phyloP scores from a whole-genome alignment of 2,329 filamentous ascomycete species.

The Xylariaceae sp. region DNA sequence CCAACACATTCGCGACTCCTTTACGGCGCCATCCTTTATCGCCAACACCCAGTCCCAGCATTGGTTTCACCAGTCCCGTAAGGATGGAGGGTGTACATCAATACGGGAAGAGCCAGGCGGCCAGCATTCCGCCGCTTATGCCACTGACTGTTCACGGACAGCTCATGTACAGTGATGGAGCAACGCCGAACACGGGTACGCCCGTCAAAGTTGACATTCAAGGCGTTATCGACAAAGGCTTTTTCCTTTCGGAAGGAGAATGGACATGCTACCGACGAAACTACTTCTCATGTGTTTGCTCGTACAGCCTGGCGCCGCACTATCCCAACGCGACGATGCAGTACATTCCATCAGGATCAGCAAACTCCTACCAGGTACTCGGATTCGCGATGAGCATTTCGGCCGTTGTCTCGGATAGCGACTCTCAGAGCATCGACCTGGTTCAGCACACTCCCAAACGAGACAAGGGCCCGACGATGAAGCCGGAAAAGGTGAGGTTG shows the following conservation, averaged over 20 bases:
- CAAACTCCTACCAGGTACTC: conserved; percentile 59
- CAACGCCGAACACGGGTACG: conserved; percentile 26
- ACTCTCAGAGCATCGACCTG: conserved; percentile 72
- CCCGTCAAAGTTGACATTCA: conserved; percentile 67
- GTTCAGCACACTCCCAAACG: conserved; percentile 89
- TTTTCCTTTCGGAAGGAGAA: conserved; percentile 73
- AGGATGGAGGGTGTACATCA: conserved; percentile 46
- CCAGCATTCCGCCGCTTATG: conserved; percentile 49
- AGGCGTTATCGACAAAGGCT: conserved; percentile 82
- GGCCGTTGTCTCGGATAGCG: conserved; percentile 71
- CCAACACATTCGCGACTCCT: conserved; percentile 45
- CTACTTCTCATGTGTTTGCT: conserved; percentile 82
- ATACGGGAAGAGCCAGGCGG: conserved; percentile 38
- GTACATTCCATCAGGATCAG: conserved; percentile 46
- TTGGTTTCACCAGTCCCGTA: conserved; percentile 40
- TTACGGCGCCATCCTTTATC: conserved; percentile 50
- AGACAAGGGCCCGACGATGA: conserved; percentile 77
- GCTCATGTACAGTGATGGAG: conserved; percentile 54
- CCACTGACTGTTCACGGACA: conserved; percentile 49
- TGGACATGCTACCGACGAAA: conserved; percentile 93
- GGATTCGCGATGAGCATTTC: conserved; percentile 81
- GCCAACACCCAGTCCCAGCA: conserved; percentile 46
- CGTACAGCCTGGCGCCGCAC: conserved; percentile 62
- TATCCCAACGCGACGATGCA: conserved; percentile 44
- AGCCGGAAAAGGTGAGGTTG: conserved; percentile 64